These are phyloP conservation scores for Penicillium occitanis DNA, from an alignment of 2,329 filamentous ascomycete species.

Conservation along the genomic window DNA sequence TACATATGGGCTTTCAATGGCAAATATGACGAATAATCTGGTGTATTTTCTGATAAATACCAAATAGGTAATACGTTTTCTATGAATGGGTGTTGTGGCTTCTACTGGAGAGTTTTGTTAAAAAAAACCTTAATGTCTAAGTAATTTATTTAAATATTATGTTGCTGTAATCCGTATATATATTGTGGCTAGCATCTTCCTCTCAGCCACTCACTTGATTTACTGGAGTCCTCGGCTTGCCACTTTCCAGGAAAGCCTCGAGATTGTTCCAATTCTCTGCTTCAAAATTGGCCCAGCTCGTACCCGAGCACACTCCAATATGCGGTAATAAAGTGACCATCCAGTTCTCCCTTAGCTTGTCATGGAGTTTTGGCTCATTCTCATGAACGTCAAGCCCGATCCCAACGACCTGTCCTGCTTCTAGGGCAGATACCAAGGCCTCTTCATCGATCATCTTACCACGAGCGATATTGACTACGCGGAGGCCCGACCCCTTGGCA, in stretches of 20 bases:
- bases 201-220: slow-evolving; percentile 4
- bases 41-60: no score
- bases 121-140: no score
- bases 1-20: no score
- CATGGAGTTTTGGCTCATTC: slow-evolving; percentile 16
- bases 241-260: slow-evolving; percentile 12
- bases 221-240: slow-evolving; percentile 13
- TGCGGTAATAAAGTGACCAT: slow-evolving; percentile 15
- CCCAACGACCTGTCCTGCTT: slow-evolving; percentile 13
- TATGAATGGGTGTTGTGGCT: no score
- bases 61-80: no score
- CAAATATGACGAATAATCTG: no score
- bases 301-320: slow-evolving; percentile 13
- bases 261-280: slow-evolving; percentile 9
- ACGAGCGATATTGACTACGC: slow-evolving; percentile 18
- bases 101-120: no score
- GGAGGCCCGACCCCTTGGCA: slow-evolving; percentile 11
- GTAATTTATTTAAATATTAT: no score
- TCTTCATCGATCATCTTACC: slow-evolving; percentile 18
- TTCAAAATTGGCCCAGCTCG: slow-evolving; percentile 16
- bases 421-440: slow-evolving; percentile 12
- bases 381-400: slow-evolving; percentile 15
- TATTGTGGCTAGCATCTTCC: no score
- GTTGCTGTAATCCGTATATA: no score
- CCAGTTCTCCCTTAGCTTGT: slow-evolving; percentile 11